Conservation (phyloP, 2,329 filamentous ascomycete genomes). For the Ramichloridium luteum region DNA sequence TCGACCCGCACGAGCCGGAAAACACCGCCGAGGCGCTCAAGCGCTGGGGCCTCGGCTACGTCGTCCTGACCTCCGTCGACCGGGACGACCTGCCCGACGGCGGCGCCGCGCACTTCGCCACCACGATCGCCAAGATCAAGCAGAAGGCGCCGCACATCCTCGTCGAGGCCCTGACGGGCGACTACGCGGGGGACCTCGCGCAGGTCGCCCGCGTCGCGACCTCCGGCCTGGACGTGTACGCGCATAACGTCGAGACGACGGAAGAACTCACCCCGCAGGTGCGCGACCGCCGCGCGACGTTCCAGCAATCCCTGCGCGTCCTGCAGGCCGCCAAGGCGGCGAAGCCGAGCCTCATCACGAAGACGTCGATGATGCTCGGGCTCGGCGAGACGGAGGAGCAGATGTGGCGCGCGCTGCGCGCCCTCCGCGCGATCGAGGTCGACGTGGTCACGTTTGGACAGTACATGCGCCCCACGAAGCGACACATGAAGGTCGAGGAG, state of each 20-base stretch:
- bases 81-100: conserved; percentile 85
- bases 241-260: conserved; percentile 93
- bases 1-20: conserved; percentile 94
- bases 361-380: conserved; percentile 95
- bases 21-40: conserved; percentile 87
- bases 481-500: conserved; percentile 91
- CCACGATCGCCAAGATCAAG: conserved; percentile 92
- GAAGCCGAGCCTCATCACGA: conserved; percentile 74
- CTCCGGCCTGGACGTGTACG: conserved; percentile 89
- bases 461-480: conserved; percentile 98
- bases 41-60: conserved; percentile 89
- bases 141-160: conserved; percentile 55
- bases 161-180: conserved; percentile 76
- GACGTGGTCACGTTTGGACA: conserved; percentile 99
- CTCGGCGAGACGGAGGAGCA: conserved; percentile 85
- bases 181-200: conserved; percentile 73
- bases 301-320: conserved; percentile 71
- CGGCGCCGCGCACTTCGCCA: conserved; percentile 78
- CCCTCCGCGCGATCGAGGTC: conserved; percentile 67
- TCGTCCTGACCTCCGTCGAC: conserved; percentile 87
- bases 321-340: conserved; percentile 70
- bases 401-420: conserved; percentile 65
- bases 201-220: conserved; percentile 76
- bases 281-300: conserved; percentile 78
- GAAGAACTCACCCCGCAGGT: conserved; percentile 84